A percentile compares a stretch with the other conserved stretches of the same genome.
phyloP scores from a whole-genome alignment of 2,329 filamentous ascomycete genomes.

The Didymellaceae sp. region DNA sequence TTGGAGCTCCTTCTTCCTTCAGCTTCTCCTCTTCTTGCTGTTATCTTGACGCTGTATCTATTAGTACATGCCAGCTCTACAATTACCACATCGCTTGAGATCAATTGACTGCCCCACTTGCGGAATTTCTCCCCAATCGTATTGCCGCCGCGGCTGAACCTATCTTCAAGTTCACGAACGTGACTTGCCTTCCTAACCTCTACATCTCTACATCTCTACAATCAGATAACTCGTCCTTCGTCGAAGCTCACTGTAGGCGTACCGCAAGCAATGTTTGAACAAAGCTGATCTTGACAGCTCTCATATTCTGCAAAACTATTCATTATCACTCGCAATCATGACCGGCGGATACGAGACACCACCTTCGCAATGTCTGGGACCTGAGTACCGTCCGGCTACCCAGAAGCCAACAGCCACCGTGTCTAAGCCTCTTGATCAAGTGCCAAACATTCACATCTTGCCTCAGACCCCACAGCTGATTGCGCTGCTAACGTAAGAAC shows the following conservation, averaged over 20 bases:
- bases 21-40: slow-evolving; percentile 24
- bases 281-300: slow-evolving; percentile 2
- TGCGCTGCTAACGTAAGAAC: slow-evolving; percentile 89
- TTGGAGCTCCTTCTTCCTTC: slow-evolving; percentile 23
- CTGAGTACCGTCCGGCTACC: slow-evolving; percentile 75
- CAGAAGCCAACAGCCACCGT: slow-evolving; percentile 89
- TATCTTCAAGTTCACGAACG: slow-evolving; percentile 11
- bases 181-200: slow-evolving; percentile 4
- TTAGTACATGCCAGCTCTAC: slow-evolving; percentile 19
- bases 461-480: slow-evolving; percentile 96
- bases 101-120: slow-evolving; percentile 20
- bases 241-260: slow-evolving; percentile 1
- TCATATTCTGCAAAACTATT: neutral
- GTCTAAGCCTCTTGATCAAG: slow-evolving; percentile 78
- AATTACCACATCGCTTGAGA: slow-evolving; percentile 18
- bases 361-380: slow-evolving; percentile 72
- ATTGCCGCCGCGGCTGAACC: slow-evolving; percentile 16
- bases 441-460: slow-evolving; percentile 83
- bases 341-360: slow-evolving; percentile 40
- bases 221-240: neutral
- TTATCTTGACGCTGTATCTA: slow-evolving; percentile 28
- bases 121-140: slow-evolving; percentile 18
- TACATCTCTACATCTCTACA: slow-evolving; percentile 1
- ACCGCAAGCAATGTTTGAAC: neutral
- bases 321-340: slow-evolving; percentile 28